Conservation (phyloP, 345 rosid species). For the Dovyalis caffra region DNA sequence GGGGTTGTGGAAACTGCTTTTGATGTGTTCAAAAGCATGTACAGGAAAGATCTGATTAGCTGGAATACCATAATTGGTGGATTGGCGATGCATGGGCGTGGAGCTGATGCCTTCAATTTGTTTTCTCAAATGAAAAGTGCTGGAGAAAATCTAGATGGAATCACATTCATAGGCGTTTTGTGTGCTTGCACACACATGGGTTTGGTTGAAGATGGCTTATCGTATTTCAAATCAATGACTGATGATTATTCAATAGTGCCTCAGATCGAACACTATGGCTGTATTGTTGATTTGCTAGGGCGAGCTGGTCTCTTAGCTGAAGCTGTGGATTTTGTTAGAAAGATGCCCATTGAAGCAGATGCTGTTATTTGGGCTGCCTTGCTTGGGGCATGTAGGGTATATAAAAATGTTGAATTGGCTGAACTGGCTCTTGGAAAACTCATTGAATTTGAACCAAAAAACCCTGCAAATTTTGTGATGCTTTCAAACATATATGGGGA, state of each 20-base stretch:
- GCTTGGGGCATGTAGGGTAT: slow-evolving; percentile 72
- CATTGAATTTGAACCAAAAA: slow-evolving; percentile 60
- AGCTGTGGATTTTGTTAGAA: slow-evolving; percentile 65
- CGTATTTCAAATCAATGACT: slow-evolving; percentile 62
- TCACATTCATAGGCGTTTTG: slow-evolving; percentile 69
- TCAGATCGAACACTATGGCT: slow-evolving; percentile 84
- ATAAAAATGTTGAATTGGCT: slow-evolving; percentile 69
- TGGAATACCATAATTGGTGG: slow-evolving; percentile 79
- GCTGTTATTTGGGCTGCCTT: slow-evolving; percentile 79
- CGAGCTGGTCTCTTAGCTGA: slow-evolving; percentile 66
- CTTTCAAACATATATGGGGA: slow-evolving; percentile 79
- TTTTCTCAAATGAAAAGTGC: slow-evolving; percentile 54
- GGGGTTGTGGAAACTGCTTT: slow-evolving; percentile 61
- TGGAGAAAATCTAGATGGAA: slow-evolving; percentile 58
- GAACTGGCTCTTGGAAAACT: slow-evolving; percentile 66
- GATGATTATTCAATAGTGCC: slow-evolving; percentile 58
- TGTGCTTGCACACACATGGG: slow-evolving; percentile 77
- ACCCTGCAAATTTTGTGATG: slow-evolving; percentile 71
- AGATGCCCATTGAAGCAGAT: slow-evolving; percentile 72
- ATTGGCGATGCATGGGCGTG: slow-evolving; percentile 68
- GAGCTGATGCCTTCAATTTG: slow-evolving; percentile 59
- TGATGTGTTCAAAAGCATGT: slow-evolving; percentile 50
- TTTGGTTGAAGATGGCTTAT: slow-evolving; percentile 65
- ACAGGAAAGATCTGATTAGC: slow-evolving; percentile 64
- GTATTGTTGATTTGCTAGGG: slow-evolving; percentile 76